Conservation (phyloP, 257 asterid species). For the Galeopsis tetrahit region DNA sequence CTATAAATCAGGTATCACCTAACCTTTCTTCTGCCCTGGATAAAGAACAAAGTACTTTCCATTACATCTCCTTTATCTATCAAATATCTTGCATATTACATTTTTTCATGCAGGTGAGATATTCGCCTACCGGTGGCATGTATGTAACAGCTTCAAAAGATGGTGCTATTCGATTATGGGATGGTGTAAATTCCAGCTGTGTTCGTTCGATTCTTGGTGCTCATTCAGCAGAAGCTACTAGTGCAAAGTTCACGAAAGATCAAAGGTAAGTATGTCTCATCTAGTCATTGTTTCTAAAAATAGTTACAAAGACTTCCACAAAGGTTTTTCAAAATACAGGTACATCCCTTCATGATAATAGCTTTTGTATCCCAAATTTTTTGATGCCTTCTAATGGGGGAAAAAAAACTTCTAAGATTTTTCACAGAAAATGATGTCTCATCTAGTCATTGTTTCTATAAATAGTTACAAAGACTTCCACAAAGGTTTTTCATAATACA, state of each 20-base stretch:
- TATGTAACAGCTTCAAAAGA: conserved; percentile 92
- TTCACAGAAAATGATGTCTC: background rate
- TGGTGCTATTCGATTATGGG: conserved; percentile 82
- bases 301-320: background rate
- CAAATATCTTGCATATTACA: conserved; percentile 10
- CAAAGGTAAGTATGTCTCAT: conserved; percentile 51
- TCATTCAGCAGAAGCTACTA: conserved; percentile 77
- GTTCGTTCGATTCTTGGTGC: conserved; percentile 69
- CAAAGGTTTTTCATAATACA: background rate
- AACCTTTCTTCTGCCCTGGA: conserved; percentile 25
- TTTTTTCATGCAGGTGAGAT: conserved; percentile 60
- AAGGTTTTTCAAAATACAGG: background rate
- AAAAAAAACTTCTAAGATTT: background rate
- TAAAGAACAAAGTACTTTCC: background rate
- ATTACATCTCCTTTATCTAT: conserved; percentile 4
- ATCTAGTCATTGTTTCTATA: conserved; percentile 10
- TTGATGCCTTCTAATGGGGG: background rate
- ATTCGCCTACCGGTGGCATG: conserved; percentile 74
- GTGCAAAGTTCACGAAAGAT: conserved; percentile 81
- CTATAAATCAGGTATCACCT: conserved; percentile 73
- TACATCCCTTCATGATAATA: conserved; percentile 5
- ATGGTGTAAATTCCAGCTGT: conserved; percentile 77
- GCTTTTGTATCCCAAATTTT: background rate
- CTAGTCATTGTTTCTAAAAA: conserved; percentile 14
- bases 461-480: background rate